Base-by-base conservation (phyloP, 495 filamentous ascomycete species). In the Talaromyces thailandensis region DNA sequence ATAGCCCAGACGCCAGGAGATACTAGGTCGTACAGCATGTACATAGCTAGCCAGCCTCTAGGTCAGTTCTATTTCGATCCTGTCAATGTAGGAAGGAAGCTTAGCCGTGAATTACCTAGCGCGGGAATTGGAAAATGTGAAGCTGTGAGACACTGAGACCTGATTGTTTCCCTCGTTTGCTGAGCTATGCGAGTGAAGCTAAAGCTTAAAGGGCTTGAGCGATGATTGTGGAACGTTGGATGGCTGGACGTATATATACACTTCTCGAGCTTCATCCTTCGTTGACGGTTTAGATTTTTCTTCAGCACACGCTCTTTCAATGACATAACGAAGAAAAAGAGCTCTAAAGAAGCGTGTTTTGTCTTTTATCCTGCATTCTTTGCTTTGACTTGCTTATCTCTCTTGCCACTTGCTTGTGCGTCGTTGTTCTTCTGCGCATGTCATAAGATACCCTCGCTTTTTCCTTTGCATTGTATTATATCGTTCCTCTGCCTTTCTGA, bases 371-470 rank as follows among this genome's bases (percentile, higher is more conserved):
- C 23, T 29, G n/a, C 51, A 28, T 55, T 25, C 26, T 55, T 21
- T 25, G 18, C 45, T 52, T 52, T 52, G 7, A 12, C 4, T 26
- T 55, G 51, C 51, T 14, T 25, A 16, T 40, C 11, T 55, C 5
- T 14, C 28, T 26, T 28, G 26, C 51, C 51, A 55, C 51, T 55
- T 24, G 50, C 50, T 26, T 55, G 51, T 55, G 24, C 11, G 12
- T 55, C 11, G 23, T 21, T 51, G 4, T 55, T 28, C 21, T 55
- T 52, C 48, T 28, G 51, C 28, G 26, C 51, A 55, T 25, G 24
- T 55, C 50, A 55, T 55, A 55, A 55, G 26, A 55, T 55, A 55
- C 51, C 24, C 23, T 55, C 26, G 51, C 53, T 59, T 63, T 52
- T 61, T 24, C 37, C 21, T 24, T 63, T 56, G n/a, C 37, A 32